These are phyloP conservation scores for Xanthoconium purpureum DNA, from an alignment of 768 basidiomycete genomes.

Conservation along the genomic window DNA sequence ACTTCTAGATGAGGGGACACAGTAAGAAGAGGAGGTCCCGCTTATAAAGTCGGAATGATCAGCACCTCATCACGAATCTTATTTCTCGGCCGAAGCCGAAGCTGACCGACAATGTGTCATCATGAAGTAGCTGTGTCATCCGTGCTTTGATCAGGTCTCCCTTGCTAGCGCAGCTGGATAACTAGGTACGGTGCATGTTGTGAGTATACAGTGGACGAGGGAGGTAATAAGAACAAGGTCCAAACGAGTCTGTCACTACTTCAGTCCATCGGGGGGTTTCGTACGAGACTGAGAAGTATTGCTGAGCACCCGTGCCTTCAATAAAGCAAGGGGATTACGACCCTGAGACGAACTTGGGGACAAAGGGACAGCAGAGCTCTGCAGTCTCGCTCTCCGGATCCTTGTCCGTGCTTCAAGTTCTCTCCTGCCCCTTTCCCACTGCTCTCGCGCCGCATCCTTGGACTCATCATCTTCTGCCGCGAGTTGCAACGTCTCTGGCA, in stretches of 20 bases:
- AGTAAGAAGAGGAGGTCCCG: background rate
- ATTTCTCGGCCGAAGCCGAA: background rate
- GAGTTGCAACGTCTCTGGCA: conserved; percentile 67
- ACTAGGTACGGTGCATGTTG: conserved; percentile 12
- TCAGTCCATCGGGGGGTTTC: conserved; percentile 24
- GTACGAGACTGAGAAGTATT: conserved; percentile 46
- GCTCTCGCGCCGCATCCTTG: conserved; percentile 56
- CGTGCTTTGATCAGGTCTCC: background rate
- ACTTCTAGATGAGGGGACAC: background rate
- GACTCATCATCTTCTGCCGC: conserved; percentile 62
- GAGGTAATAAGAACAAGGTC: background rate
- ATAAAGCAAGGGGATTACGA: conserved; percentile 35
- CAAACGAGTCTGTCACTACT: conserved; percentile 5
- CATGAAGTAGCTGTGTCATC: background rate
- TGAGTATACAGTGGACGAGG: conserved; percentile 11
- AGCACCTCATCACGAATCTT: background rate
- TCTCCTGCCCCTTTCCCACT: conserved; percentile 55
- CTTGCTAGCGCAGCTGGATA: conserved; percentile 15
- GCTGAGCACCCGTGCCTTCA: conserved; percentile 55
- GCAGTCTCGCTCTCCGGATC: conserved; percentile 48
- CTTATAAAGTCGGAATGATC: background rate
- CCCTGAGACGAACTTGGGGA: conserved; percentile 15
- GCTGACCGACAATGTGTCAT: background rate
- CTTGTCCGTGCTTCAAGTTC: conserved; percentile 43
- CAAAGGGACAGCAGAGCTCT: conserved; percentile 27